Evolutionary conservation across 371 early-diverging fungal species (phyloP).

Genomic region (Mucor plumbeus): DNA sequence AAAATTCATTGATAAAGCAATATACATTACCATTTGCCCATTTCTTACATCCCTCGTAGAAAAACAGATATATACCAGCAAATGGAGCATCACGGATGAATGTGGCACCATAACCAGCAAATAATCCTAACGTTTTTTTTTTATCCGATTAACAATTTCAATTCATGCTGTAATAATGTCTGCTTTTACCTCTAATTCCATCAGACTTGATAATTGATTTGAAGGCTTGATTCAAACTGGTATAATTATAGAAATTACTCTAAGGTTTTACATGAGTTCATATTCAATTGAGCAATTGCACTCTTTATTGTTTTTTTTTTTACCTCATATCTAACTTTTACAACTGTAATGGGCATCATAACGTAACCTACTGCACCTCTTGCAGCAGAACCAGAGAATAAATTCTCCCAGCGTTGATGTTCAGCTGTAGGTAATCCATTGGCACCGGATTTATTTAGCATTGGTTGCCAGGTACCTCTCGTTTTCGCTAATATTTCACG

Average conservation of each 20-base stretch:
- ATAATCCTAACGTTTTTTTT: conserved; percentile 62
- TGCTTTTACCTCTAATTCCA: conserved; percentile 58
- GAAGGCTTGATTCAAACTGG: conserved; percentile 65
- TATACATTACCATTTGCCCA: conserved; percentile 47
- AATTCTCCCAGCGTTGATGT: conserved; percentile 62
- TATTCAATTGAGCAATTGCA: too few species aligned
- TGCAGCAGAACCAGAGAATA: conserved; percentile 83
- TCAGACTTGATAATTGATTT: conserved; percentile 64
- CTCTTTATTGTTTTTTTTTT: background rate
- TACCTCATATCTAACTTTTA: conserved; percentile 94
- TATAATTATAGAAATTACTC: conserved; percentile 87
- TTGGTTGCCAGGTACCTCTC: conserved; percentile 42
- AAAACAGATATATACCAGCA: conserved; percentile 94
- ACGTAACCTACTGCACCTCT: conserved; percentile 85
- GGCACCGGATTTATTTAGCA: conserved; percentile 21
- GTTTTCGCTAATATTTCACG: conserved; percentile 47
- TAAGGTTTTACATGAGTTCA: conserved; percentile 21
- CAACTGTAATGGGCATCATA: conserved; percentile 94
- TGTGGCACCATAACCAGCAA: conserved; percentile 91
- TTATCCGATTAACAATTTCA: background rate
- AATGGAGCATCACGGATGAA: conserved; percentile 93
- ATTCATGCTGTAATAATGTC: background rate
- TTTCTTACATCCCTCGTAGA: conserved; percentile 82
- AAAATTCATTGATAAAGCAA: too few species aligned
- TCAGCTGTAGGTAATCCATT: conserved; percentile 21